Evolutionary conservation across 2,329 filamentous ascomycete genomes (phyloP).

Genomic region (Pseudocercospora musae): DNA sequence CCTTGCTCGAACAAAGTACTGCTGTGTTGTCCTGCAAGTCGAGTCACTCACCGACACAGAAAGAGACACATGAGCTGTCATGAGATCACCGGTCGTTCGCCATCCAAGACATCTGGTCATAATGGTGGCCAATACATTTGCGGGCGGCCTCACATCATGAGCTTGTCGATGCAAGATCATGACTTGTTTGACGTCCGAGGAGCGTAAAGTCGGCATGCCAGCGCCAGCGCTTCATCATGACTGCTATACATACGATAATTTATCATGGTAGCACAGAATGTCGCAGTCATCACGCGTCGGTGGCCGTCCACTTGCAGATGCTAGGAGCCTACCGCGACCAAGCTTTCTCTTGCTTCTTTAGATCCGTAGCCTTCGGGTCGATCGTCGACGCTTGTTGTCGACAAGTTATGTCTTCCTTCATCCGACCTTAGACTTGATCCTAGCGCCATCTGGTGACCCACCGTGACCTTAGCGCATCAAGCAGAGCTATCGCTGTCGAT

Average conservation of each 20-base stretch:
- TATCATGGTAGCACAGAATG: neutral
- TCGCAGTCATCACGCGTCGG: slow-evolving; percentile 4
- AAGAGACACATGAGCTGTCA: neutral
- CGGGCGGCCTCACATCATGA: neutral
- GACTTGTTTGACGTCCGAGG: neutral
- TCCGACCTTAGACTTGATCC: neutral
- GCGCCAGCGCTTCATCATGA: no score
- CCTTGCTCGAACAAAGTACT: neutral
- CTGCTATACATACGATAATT: no score
- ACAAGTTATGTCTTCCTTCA: no score
- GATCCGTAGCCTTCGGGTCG: neutral
- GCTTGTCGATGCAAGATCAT: neutral
- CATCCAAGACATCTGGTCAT: neutral
- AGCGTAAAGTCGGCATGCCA: neutral
- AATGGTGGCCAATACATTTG: neutral
- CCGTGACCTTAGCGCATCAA: neutral
- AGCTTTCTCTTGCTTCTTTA: slow-evolving; percentile 1
- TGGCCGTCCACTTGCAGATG: neutral
- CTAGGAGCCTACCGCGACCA: neutral
- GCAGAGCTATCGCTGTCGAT: neutral
- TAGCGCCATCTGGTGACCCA: slow-evolving; percentile 1
- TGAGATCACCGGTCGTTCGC: neutral
- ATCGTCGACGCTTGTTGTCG: slow-evolving; percentile 1
- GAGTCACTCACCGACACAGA: neutral
- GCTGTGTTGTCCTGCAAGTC: neutral